Base-by-base conservation (phyloP, 129 eudicot genomes). In the Smallanthus sonchifolius region DNA sequence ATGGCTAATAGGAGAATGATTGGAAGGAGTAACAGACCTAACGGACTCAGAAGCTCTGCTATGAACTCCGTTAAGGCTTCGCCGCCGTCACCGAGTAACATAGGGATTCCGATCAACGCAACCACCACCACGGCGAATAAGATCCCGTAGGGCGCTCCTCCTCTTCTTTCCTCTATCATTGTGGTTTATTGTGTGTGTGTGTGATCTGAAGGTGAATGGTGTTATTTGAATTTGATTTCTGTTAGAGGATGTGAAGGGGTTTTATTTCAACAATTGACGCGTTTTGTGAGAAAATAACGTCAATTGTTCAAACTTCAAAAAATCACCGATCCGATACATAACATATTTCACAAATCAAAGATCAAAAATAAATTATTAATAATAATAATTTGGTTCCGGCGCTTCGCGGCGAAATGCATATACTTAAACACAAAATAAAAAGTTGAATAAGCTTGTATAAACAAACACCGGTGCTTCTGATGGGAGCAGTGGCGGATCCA, bases 21-120 rank as follows among this genome's bases (percentile, higher is more conserved):
- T 1, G 98, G 98, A 42, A 94, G 93, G 10, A 94, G 88, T 39
- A 94, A 80, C 1, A 94, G 83, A 3, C 98, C 98, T 9, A 89
- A 73, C 7, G 98, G 98, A 60, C 87, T 89, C 0, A 92, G 74
- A n/a, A 89, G 82, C 77, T 92, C 98, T 1, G 95, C 54, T 28
- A 92, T 77, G 77, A 88, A 89, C 47, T 86, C 96, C 0, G 95
- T 92, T 1, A 92, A n/a, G 37, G 81, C 96, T 55, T 92, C 95
- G 37, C 95, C 91, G 42, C 87, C 84, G 60, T 92, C 98, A 2
- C 96, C 96, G 10, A 92, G 79, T 14, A 89, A 49, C 11, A 74
- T 51, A 4, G 98, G 96, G 37, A 85, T 81, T 3, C 85, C 80
- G 28, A 90, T 65, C 17, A 92, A 75, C 30, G 76, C 45, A 2